These are phyloP conservation scores for Scheffersomyces insectosa DNA, from an alignment of 1,139 yeast genomes.

Conservation along the genomic window DNA sequence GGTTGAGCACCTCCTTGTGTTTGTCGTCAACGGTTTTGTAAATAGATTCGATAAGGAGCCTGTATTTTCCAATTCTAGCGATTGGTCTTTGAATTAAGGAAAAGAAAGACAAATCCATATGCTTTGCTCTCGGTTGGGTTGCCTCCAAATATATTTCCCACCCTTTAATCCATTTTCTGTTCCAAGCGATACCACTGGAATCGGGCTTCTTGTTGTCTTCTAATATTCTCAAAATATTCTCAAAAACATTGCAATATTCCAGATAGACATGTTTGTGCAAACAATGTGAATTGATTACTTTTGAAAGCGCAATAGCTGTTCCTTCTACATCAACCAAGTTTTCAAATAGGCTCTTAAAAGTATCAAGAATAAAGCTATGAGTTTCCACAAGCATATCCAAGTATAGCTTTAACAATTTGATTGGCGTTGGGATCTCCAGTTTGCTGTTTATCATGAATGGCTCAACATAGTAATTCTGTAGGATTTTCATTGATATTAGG, in stretches of 20 bases:
- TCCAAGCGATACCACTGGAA: not conserved
- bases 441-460: slow-evolving; percentile 24
- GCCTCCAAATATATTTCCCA: slow-evolving; percentile 44
- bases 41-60: slow-evolving; percentile 47
- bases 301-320: slow-evolving; percentile 12
- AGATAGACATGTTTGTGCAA: slow-evolving; percentile 36
- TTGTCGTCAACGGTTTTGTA: slow-evolving; percentile 17
- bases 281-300: slow-evolving; percentile 26
- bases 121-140: slow-evolving; percentile 33
- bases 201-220: slow-evolving; percentile 15
- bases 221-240: slow-evolving; percentile 37
- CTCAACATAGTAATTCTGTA: slow-evolving; percentile 38
- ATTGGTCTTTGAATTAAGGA: slow-evolving; percentile 59
- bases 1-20: slow-evolving; percentile 4
- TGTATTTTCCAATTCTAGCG: slow-evolving; percentile 51
- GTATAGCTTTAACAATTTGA: slow-evolving; percentile 18
- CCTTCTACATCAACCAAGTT: slow-evolving; percentile 1
- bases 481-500: slow-evolving; percentile 39
- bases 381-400: slow-evolving; percentile 22
- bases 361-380: slow-evolving; percentile 23
- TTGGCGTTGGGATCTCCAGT: slow-evolving; percentile 27
- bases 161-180: slow-evolving; percentile 27
- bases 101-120: slow-evolving; percentile 45
- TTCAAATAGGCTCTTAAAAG: not conserved
- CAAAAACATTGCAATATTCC: slow-evolving; percentile 43